phyloP scores from a whole-genome alignment of 495 filamentous ascomycete genomes.

The Hypoxylon lienhwacheense region DNA sequence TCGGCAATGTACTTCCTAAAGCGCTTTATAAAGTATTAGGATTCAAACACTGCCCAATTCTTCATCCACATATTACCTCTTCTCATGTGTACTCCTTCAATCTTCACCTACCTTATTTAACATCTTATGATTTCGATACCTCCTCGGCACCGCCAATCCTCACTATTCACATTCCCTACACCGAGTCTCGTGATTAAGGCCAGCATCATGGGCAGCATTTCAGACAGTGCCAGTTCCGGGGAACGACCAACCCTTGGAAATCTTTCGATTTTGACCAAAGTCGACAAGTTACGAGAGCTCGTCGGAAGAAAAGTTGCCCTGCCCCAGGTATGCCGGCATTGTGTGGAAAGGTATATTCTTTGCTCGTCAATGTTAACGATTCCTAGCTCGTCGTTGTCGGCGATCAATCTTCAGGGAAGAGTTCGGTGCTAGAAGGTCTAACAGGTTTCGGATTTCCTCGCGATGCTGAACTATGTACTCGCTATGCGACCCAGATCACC shows the following conservation, averaged over 20 bases:
- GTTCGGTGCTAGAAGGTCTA: slow-evolving; percentile 54
- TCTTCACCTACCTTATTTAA: neutral
- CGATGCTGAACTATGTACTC: slow-evolving; percentile 56
- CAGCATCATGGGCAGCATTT: slow-evolving; percentile 16
- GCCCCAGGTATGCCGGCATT: slow-evolving; percentile 36
- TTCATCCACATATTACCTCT: too few species aligned
- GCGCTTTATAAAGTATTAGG: too few species aligned
- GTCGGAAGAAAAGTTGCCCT: slow-evolving; percentile 45
- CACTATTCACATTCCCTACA: neutral
- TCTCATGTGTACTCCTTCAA: neutral
- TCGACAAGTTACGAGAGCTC: slow-evolving; percentile 46
- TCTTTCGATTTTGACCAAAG: slow-evolving; percentile 36
- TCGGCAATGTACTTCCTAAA: too few species aligned
- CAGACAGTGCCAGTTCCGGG: neutral
- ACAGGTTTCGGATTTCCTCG: slow-evolving; percentile 57
- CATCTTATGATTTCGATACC: neutral
- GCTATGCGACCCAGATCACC: slow-evolving; percentile 62
- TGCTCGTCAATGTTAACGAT: neutral
- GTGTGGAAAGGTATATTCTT: neutral
- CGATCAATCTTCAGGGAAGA: slow-evolving; percentile 58
- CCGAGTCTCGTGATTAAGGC: neutral
- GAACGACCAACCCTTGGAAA: slow-evolving; percentile 24
- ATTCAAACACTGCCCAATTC: too few species aligned
- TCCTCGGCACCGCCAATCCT: neutral
- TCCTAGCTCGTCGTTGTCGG: slow-evolving; percentile 52